A percentile compares a stretch with the other conserved stretches of the same genome.
phyloP scores from a whole-genome alignment of 2,329 filamentous ascomycete species.

The Epichloe hybrida region DNA sequence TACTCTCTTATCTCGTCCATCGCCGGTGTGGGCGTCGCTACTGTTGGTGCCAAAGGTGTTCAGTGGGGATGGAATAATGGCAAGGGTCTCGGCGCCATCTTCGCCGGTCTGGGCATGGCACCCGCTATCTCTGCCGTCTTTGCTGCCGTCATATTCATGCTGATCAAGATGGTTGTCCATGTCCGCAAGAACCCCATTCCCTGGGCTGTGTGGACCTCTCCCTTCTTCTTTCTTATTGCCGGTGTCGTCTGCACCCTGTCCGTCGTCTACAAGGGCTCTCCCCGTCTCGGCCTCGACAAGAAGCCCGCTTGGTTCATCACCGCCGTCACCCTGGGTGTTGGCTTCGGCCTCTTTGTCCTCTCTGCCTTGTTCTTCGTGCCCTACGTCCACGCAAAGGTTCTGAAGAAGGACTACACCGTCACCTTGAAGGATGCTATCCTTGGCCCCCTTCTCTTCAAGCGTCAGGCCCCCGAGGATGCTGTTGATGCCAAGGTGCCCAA shows the following conservation, averaged over 20 bases:
- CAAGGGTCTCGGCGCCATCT: constrained; percentile 58
- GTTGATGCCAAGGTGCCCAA: constrained; percentile 50
- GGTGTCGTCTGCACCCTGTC: constrained; percentile 62
- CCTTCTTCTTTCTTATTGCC: constrained; percentile 63
- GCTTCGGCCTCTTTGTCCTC: constrained; percentile 43
- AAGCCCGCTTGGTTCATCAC: constrained; percentile 56
- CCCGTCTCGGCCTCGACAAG: constrained; percentile 49
- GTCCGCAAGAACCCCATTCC: constrained; percentile 56
- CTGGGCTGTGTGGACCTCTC: constrained; percentile 64
- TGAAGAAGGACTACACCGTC: constrained; percentile 54
- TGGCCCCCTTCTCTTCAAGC: constrained; percentile 52
- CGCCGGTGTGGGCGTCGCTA: constrained; percentile 53
- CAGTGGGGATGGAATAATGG: constrained; percentile 59
- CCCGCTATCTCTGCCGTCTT: constrained; percentile 53
- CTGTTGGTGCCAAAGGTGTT: constrained; percentile 44
- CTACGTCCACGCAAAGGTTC: constrained; percentile 50
- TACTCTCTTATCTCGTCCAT: constrained; percentile 56
- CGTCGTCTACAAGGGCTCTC: constrained; percentile 71
- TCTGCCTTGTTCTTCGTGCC: constrained; percentile 62
- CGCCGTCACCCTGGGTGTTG: constrained; percentile 50
- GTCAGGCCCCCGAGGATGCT: constrained; percentile 38
- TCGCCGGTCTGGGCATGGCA: constrained; percentile 58
- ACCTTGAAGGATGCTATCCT: constrained; percentile 48
- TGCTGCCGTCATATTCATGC: constrained; percentile 52
- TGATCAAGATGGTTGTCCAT: constrained; percentile 54